Conservation (phyloP, 139 green algal species). For the Chlorella sp. region DNA sequence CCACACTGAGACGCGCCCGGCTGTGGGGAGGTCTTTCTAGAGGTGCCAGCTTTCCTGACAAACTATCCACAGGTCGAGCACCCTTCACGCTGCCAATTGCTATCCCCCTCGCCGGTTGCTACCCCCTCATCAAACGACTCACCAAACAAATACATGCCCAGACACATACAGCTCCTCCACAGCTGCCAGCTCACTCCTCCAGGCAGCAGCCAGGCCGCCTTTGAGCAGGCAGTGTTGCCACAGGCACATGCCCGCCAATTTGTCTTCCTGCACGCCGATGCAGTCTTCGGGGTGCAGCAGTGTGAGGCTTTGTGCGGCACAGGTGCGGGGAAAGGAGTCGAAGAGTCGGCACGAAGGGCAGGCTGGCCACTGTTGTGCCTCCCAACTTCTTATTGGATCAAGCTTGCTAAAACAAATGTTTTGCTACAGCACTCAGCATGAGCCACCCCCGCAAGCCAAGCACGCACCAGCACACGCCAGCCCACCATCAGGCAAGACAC, state of each 20-base stretch:
- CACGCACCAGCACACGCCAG: no score
- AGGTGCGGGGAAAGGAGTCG: background rate
- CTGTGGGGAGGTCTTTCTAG: no score
- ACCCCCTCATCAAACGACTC: background rate
- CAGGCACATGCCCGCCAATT: background rate
- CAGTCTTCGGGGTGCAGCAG: no score
- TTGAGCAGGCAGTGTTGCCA: background rate
- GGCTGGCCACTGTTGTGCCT: no score
- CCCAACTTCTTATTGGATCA: background rate
- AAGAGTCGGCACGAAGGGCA: background rate
- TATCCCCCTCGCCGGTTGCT: no score
- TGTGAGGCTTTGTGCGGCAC: background rate
- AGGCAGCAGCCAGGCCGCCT: background rate
- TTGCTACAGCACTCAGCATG: background rate
- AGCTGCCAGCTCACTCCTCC: background rate
- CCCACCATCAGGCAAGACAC: no score
- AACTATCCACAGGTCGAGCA: no score
- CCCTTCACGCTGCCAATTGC: no score
- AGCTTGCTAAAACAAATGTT: no score
- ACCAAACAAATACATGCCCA: conserved; percentile 22
- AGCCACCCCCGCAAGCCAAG: background rate
- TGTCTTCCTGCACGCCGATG: conserved; percentile 14
- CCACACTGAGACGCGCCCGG: no score
- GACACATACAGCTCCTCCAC: background rate
- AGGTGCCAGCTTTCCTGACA: no score